Conservation (phyloP, 2,329 filamentous ascomycete species). For the Fusarium buxicola region DNA sequence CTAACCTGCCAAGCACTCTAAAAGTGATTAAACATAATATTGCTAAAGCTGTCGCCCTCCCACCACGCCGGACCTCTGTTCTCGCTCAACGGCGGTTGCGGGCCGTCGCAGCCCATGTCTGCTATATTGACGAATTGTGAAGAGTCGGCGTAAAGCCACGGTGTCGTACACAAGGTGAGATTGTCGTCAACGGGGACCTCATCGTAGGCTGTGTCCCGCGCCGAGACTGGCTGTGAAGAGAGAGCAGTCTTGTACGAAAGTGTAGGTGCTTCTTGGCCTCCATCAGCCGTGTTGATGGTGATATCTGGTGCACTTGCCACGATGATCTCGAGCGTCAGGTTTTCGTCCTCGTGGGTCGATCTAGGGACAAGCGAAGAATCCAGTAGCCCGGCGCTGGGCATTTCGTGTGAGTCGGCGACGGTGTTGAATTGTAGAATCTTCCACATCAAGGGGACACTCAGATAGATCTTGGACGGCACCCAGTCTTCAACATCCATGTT, state of each 20-base stretch:
- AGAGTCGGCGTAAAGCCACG: constrained; percentile 58
- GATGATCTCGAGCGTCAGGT: constrained; percentile 59
- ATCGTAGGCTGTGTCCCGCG: constrained; percentile 43
- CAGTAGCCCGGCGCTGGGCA: constrained; percentile 54
- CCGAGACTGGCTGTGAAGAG: constrained; percentile 39
- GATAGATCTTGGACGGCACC: constrained; percentile 64
- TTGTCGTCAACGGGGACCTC: constrained; percentile 51
- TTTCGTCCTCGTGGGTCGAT: constrained; percentile 49
- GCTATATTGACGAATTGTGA: constrained; percentile 54
- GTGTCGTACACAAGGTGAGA: constrained; percentile 56
- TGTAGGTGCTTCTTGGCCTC: constrained; percentile 61
- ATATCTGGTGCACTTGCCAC: constrained; percentile 64
- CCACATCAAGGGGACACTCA: constrained; percentile 66
- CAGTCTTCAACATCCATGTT: constrained; percentile 62
- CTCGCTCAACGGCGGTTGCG: constrained; percentile 43
- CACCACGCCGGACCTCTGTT: constrained; percentile 52
- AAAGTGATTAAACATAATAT: constrained; percentile 54
- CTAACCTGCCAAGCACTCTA: constrained; percentile 36
- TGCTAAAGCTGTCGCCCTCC: constrained; percentile 55
- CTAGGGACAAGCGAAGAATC: constrained; percentile 55
- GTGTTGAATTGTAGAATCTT: constrained; percentile 62
- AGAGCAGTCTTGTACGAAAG: constrained; percentile 50
- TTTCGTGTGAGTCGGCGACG: constrained; percentile 51
- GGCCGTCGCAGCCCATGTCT: constrained; percentile 50
- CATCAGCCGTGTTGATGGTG: constrained; percentile 62